Evolutionary conservation across 768 basidiomycete species (phyloP).

Genomic region (Kwoniella shandongensis): DNA sequence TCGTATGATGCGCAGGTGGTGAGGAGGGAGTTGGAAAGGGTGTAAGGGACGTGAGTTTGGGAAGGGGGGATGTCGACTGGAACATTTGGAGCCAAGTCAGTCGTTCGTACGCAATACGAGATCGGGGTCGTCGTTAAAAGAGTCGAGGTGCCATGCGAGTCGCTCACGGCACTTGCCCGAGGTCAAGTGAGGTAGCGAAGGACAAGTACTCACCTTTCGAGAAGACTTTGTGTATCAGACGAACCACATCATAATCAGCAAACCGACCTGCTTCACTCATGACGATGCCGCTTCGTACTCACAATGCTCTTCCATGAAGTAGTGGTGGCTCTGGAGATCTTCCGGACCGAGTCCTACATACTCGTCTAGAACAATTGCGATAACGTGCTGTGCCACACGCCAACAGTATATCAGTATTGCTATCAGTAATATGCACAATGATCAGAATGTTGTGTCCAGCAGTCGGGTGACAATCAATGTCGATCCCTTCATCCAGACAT

Average conservation of each 20-base stretch:
- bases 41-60: conserved; percentile 76
- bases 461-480: neutral
- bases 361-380: conserved; percentile 93
- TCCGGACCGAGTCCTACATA: conserved; percentile 76
- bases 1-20: conserved; percentile 77
- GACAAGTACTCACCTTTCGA: conserved; percentile 11
- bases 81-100: neutral
- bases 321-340: conserved; percentile 81
- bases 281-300: conserved; percentile 8
- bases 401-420: neutral
- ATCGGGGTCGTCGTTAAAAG: neutral
- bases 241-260: neutral
- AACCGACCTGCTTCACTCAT: neutral
- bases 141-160: neutral
- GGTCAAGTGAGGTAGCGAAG: too few relatives aligned
- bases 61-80: conserved; percentile 17
- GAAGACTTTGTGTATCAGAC: too few relatives aligned
- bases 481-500: too few relatives aligned
- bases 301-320: conserved; percentile 65
- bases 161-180: too few relatives aligned
- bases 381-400: conserved; percentile 64
- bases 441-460: neutral
- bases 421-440: neutral
- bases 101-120: neutral
- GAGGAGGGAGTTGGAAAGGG: conserved; percentile 58